phyloP scores from a whole-genome alignment of 2,329 filamentous ascomycete species.

The Zymoseptoria crescenta region DNA sequence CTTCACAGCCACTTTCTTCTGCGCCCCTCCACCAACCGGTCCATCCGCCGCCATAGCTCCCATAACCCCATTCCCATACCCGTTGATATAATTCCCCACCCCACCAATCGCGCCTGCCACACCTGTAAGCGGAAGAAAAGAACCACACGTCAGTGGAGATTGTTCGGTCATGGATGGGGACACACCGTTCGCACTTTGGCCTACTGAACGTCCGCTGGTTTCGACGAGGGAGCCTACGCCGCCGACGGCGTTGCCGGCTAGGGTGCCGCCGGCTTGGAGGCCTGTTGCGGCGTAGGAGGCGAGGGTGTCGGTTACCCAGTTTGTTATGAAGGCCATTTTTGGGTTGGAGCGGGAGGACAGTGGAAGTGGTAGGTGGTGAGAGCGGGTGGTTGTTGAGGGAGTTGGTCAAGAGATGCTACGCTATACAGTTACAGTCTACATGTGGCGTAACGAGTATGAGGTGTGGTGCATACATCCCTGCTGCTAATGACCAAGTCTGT shows the following conservation, averaged over 20 bases:
- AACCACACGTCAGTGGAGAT: conserved; percentile 10
- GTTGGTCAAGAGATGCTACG: background rate
- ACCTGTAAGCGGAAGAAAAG: conserved; percentile 17
- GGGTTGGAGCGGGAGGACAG: no score
- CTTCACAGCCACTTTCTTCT: conserved; percentile 23
- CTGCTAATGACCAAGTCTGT: background rate
- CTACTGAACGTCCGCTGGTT: conserved; percentile 26
- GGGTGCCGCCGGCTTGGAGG: conserved; percentile 30
- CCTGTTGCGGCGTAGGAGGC: conserved; percentile 26
- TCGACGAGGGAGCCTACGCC: conserved; percentile 29
- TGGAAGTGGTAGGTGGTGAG: background rate
- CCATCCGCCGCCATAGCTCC: conserved; percentile 27
- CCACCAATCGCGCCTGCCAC: conserved; percentile 28
- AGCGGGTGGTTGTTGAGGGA: background rate
- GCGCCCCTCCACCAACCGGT: conserved; percentile 11
- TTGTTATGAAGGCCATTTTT: conserved; percentile 21
- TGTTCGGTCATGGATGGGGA: conserved; percentile 1
- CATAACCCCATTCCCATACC: conserved; percentile 27
- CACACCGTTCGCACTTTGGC: conserved; percentile 26
- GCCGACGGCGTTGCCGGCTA: conserved; percentile 32
- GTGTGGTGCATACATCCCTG: background rate
- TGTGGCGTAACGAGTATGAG: background rate
- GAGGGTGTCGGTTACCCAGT: conserved; percentile 28
- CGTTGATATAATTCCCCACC: conserved; percentile 29
- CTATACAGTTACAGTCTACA: background rate